These are phyloP conservation scores for Alternaria infectoria DNA, from an alignment of 2,329 filamentous ascomycete genomes.

Conservation along the genomic window DNA sequence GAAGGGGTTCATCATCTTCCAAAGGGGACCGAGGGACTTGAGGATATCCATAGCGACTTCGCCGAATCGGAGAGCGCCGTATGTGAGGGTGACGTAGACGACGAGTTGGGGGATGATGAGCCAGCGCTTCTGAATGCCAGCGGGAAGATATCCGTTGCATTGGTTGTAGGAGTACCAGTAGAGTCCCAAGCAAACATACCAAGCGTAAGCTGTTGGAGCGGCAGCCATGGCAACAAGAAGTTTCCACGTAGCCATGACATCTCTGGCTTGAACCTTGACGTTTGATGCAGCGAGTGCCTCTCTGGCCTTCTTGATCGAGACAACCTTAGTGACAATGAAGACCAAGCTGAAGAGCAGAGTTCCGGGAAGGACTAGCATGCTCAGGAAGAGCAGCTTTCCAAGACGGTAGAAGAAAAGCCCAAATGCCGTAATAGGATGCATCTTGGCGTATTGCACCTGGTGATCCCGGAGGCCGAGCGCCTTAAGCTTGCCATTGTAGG, in stretches of 20 bases:
- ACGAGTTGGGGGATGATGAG: conserved; percentile 73
- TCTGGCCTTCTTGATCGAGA: conserved; percentile 47
- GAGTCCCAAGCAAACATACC: conserved; percentile 41
- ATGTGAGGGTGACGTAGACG: conserved; percentile 86
- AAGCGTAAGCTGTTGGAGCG: conserved; percentile 43
- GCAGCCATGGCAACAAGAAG: conserved; percentile 49
- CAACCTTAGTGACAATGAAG: conserved; percentile 46
- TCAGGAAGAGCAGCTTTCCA: conserved; percentile 76
- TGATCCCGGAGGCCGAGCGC: conserved; percentile 90
- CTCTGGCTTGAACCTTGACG: conserved; percentile 49
- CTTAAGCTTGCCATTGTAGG: conserved; percentile 86
- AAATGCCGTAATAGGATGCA: conserved; percentile 78
- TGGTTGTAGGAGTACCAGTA: conserved; percentile 63
- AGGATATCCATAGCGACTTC: conserved; percentile 99
- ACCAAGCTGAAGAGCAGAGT: conserved; percentile 76
- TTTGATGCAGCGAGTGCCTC: conserved; percentile 50
- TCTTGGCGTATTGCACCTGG: conserved; percentile 89
- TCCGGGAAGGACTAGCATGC: conserved; percentile 83
- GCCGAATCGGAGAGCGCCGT: conserved; percentile 90
- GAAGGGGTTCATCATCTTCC: conserved; percentile 82
- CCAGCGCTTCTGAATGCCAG: conserved; percentile 72
- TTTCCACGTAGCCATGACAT: conserved; percentile 52
- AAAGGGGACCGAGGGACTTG: conserved; percentile 88
- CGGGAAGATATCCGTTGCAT: conserved; percentile 79
- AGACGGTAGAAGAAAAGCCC: conserved; percentile 80